Base-by-base conservation (phyloP, 2,329 filamentous ascomycete species). In the Xylariomycetidae sp. region DNA sequence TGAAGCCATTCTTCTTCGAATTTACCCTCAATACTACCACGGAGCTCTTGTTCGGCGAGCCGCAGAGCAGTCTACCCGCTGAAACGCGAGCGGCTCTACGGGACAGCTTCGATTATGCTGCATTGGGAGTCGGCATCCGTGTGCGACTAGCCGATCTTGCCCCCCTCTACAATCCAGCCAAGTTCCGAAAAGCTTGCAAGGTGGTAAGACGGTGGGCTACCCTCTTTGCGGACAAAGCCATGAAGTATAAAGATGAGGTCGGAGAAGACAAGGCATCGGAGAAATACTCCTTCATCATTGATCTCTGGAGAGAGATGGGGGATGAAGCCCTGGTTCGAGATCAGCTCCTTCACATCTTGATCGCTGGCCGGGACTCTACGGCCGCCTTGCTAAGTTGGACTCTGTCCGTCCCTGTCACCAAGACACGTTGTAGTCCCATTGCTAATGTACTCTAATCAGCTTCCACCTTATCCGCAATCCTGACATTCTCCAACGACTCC, bases 241-340 rank as follows among this genome's bases (percentile, higher is more conserved):
- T 47, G 12, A 25, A 37, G 11, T 40, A 38, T 16, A 30, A 33
- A n/a, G 31, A 42, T 2, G 20, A 32, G 5, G 7, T 30, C 10
- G 40, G 38, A 4, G 36, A 38, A 13, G 40, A 48, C 16, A 26
- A 25, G 7, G 40, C 40, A 8, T 10, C 16, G 4, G 56, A 64
- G 42, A 61, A 50, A 27, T 74, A 70, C 40, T 46, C 69, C 26
- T 57, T 65, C 36, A 50, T 67, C 54, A 50, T 73, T 61, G 56
- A 54, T 45, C 16, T 46, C 30, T 37, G 51, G 56, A 16, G 25
- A 5, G 38, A 41, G 6, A 34, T 30, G 27, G n/a, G 14, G 6
- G 31, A 44, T 28, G 8, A 14, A 10, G 16, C 22, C 12, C 19
- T 35, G 12, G 42, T 49, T 12, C 38, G 46, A 5, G 46, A 49